Percentiles rank a stretch among this genome's conserved stretches.
These are phyloP conservation scores for Mucor racemosus DNA, from an alignment of 371 early-diverging fungal genomes.

Conservation along the genomic window DNA sequence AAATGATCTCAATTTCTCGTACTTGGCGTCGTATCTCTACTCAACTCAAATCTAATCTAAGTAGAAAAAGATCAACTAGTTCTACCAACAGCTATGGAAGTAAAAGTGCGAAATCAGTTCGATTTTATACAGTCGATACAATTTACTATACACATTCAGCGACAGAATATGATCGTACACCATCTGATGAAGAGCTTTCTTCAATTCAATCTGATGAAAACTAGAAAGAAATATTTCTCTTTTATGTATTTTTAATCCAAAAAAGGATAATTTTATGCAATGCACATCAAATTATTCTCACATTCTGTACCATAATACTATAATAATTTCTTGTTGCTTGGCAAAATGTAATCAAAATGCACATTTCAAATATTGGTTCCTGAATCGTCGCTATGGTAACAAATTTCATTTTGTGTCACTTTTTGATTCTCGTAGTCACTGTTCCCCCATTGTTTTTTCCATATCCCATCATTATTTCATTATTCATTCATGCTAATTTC, in stretches of 20 bases:
- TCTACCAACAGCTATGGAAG: conserved; percentile 2
- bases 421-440: neutral
- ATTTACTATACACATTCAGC: conserved; percentile 50
- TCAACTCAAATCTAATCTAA: conserved; percentile 22
- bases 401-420: too few species aligned
- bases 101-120: conserved; percentile 33
- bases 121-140: conserved; percentile 40
- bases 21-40: conserved; percentile 34
- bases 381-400: too few species aligned
- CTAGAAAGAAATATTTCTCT: neutral
- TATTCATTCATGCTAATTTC: conserved; percentile 5
- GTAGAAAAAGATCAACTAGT: conserved; percentile 11
- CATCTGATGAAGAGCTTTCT: conserved; percentile 32
- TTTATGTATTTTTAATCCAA: conserved; percentile 7
- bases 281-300: conserved; percentile 4
- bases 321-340: too few species aligned
- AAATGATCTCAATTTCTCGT: conserved; percentile 33
- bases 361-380: too few species aligned
- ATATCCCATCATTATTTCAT: neutral
- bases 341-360: too few species aligned
- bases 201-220: conserved; percentile 11
- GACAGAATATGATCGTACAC: conserved; percentile 45
- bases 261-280: conserved; percentile 15
- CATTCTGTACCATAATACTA: neutral
- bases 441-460: neutral